Evolutionary conservation across 176 grass and related monocot species (phyloP), one percentile per base, ranked within the genome.

Genomic region (Carex parvula): DNA sequence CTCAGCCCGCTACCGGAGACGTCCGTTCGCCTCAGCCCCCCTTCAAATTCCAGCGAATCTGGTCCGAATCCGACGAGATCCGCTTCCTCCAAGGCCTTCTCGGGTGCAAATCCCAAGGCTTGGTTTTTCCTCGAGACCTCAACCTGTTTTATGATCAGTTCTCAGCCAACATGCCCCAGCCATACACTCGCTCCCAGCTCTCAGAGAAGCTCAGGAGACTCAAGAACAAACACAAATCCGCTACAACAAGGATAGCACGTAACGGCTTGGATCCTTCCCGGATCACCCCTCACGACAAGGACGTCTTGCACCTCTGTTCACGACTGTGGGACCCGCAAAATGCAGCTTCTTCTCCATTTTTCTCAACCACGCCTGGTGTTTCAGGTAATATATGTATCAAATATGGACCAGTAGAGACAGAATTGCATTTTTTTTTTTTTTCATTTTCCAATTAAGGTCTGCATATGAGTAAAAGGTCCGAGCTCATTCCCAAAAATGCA

Each of bases 131-230:
- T 55, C 93, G 96, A 55, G 96, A 99, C 72, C 88, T 99, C 48
- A 99, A 99, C 64, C 83, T 95, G 20, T 99, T 99, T 80, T 95
- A 95, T 84, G 96, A 99, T 80, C 93, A 90, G 74, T 99, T 99
- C 93, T 95, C 93, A 21, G 96, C 94, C 59, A 91, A 78, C 88
- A 95, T 95, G 90, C 84, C 93, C 15, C 90, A 90, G 91, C 91
- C 97, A 14, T 99, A 96, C 89, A 94, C 87, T 55, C 90, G 92
- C 54, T 93, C 92, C 72, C 92, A 98, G 91, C 88, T 98, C 50
- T 98, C 95, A 33, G 95, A 98, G 88, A 98, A 98, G 88, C 87
- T 98, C 64, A 91, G 92, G 55, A 93, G 93, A 60, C 91, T 99
- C 62, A 89, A 85, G 79, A 96, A 95, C 82, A 99, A 99, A 91